phyloP scores from a whole-genome alignment of 2,329 filamentous ascomycete genomes.

The Diaporthe ampelina region DNA sequence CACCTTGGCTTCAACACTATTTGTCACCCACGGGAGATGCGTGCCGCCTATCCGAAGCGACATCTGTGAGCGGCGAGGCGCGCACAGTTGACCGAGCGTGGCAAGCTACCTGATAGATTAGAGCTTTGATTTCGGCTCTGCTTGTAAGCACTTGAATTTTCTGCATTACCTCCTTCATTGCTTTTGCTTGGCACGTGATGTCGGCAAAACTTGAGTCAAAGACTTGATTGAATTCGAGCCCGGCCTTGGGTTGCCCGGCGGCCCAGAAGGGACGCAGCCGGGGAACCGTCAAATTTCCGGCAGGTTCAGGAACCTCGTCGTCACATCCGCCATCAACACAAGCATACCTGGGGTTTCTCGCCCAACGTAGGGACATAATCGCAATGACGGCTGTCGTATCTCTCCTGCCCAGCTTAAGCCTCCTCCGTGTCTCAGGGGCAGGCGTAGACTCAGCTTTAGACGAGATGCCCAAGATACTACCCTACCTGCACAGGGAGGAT shows the following conservation, averaged over 20 bases:
- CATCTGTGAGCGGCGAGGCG: not conserved
- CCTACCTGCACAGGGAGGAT: too few relatives aligned
- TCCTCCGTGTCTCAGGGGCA: too few relatives aligned
- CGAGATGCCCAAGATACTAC: too few relatives aligned
- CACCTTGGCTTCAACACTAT: not conserved
- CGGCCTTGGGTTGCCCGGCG: not conserved
- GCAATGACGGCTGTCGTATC: not conserved
- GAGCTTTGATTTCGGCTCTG: not conserved
- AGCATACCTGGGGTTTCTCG: not conserved
- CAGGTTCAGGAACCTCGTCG: not conserved
- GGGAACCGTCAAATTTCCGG: too few relatives aligned
- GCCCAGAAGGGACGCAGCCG: not conserved
- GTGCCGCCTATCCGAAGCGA: not conserved
- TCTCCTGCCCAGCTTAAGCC: too few relatives aligned
- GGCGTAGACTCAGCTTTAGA: too few relatives aligned
- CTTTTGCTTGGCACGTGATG: not conserved
- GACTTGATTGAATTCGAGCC: not conserved
- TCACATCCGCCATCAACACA: not conserved
- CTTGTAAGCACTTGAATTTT: not conserved
- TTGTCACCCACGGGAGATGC: not conserved
- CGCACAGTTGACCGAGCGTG: not conserved
- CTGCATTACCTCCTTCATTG: conserved; percentile 2
- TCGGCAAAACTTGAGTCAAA: not conserved
- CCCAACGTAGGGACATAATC: not conserved
- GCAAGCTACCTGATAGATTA: not conserved